Evolutionary conservation across 2,329 filamentous ascomycete genomes (phyloP), one percentile per base, ranked within the genome.

Genomic region (Neonectria hederae): DNA sequence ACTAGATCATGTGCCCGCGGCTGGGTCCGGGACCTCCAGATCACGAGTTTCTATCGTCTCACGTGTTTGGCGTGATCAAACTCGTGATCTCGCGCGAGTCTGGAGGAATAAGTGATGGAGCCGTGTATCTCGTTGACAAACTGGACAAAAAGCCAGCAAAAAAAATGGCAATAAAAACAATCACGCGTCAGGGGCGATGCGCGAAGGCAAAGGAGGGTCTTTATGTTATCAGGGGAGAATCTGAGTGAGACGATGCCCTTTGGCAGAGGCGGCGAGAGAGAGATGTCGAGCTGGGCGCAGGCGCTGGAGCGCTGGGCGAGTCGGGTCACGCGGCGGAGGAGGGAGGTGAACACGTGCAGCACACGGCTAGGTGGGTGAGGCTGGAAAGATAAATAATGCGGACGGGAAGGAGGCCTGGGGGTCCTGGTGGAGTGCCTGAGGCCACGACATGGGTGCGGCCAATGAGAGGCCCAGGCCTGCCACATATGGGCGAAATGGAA

Each of bases 61-160:
- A 82, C 80, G 80, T 82, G 80, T 79, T 80, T 77, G 77, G 76
- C 75, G 78, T 78, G 78, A 79, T 78, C 76, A 77, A 82, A 79
- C 81, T 83, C 81, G 81, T 83, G 81, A 83, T 83, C 80, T 82
- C 80, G 80, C 79, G 80, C 70, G 69, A 68, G 74, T 68, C 66
- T 65, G 65, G 71, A 67, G 59, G 63, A 71, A 73, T 77, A 78
- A 77, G 76, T 76, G 69, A 69, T 64, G 63, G 63, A 56, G 59
- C 52, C 63, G 40, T 49, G 30, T 51, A 42, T 59, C 65, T 67
- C 72, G 69, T 73, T 63, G 54, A 58, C 51, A 57, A 62, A 55
- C 32, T 43, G 35, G 35, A 32, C 52, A 63, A 60, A 67, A 26
- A 48, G 46, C 55, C n/a, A 19, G 48, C 48, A 45, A 59, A 57